A percentile compares a stretch with the other conserved stretches of the same genome.
phyloP scores from a whole-genome alignment of 768 basidiomycete genomes.

The Favolaschia claudopus region DNA sequence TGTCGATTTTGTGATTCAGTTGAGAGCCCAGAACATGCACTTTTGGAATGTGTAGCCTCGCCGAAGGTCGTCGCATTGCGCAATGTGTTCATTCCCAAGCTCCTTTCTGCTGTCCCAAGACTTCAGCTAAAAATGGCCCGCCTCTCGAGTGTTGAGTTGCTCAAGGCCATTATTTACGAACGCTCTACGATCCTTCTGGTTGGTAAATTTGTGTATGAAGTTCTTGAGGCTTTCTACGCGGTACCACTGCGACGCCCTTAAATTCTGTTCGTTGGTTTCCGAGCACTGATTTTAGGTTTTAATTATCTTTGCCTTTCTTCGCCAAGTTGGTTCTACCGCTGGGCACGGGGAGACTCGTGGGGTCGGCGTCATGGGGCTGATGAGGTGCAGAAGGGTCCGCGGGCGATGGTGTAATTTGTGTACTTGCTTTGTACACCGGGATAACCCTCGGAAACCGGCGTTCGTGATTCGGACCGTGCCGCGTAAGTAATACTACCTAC shows the following conservation, averaged over 20 bases:
- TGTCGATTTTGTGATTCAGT: background rate
- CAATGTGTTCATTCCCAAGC: background rate
- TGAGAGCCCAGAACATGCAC: background rate
- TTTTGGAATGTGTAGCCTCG: background rate
- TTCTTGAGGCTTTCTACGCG: background rate
- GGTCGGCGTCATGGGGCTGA: background rate
- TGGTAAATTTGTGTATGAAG: conserved; percentile 2
- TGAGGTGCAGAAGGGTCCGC: background rate
- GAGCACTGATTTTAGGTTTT: background rate
- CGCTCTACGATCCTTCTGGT: background rate
- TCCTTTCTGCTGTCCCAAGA: background rate
- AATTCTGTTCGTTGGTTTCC: too few species aligned
- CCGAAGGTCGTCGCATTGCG: background rate
- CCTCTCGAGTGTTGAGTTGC: background rate
- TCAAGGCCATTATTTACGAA: background rate
- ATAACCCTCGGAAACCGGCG: background rate
- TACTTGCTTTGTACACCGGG: conserved; percentile 1
- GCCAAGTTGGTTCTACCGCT: background rate
- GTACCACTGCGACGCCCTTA: background rate
- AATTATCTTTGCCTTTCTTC: background rate
- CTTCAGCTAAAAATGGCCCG: background rate
- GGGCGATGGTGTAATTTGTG: background rate
- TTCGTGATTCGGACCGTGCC: background rate
- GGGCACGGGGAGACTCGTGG: background rate
- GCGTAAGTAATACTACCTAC: too few species aligned